Base-by-base conservation (phyloP, 2,329 filamentous ascomycete species). In the Pseudocercospora eumusae region DNA sequence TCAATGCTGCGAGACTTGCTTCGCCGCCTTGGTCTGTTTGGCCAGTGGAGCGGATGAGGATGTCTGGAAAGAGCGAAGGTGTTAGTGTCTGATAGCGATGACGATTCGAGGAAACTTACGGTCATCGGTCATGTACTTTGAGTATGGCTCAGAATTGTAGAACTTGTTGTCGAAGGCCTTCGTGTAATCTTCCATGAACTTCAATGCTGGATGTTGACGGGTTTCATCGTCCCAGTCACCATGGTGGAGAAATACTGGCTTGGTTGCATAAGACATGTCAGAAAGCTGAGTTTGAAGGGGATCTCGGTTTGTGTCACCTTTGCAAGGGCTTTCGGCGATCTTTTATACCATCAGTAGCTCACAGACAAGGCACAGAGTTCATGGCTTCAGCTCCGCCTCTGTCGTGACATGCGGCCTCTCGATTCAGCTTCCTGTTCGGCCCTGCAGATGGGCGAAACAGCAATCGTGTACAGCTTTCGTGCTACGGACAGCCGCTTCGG, bases 111-210 rank as follows among this genome's bases (percentile, higher is more conserved):
- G 8, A n/a, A 6, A 36, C 2, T 40, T 40, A 40, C 36, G 47
- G 49, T 62, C 47, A 27, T 40, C 28, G 2, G 33, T 20, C n/a
- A 36, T 2, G 23, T 23, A 11, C 11, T 55, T 23, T 7, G 56
- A 18, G 21, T 36, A 49, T 28, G 11, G 23, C 20, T 56, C 53
- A 10, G 15, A 15, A 4, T 68, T 64, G 23, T 68, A 59, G 13
- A 62, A 59, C n/a, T 55, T 63, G 47, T 54, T 64, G 50, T 67
- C 64, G 13, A 53, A 18, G 1, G 57, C 62, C 33, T 56, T 50
- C 40, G 55, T 50, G 65, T 71, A 71, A 10, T 66, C 23, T 36
- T 69, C 65, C 65, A 72, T 68, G 64, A 64, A 73, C 27, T 65
- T 66, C 68, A 70, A 66, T 13, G 62, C 63, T 13, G 69, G 68